phyloP scores from a whole-genome alignment of 768 basidiomycete species.

The Pulveroboletus sp. region DNA sequence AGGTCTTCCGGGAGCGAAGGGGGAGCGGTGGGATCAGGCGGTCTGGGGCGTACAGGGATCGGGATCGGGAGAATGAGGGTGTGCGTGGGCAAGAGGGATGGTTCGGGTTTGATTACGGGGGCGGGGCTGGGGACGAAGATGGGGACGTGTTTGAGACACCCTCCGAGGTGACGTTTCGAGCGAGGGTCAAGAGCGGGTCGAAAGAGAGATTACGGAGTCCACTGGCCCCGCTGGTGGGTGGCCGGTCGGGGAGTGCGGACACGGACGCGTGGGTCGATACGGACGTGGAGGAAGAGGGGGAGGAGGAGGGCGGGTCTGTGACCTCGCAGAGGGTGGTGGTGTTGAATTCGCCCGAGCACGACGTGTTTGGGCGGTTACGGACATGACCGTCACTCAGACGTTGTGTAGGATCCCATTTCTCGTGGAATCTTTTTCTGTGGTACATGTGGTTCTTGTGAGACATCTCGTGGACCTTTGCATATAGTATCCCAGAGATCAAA shows the following conservation, averaged over 20 bases:
- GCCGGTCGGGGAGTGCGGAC: conserved; percentile 15
- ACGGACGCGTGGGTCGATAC: conserved; percentile 38
- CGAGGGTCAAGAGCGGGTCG: background rate
- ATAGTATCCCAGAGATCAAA: too few relatives aligned
- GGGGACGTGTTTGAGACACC: conserved; percentile 19
- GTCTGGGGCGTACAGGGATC: background rate
- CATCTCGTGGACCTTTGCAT: too few relatives aligned
- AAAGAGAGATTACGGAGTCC: conserved; percentile 2
- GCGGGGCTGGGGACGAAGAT: background rate
- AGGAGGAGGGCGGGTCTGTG: conserved; percentile 20
- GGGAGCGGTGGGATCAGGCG: conserved; percentile 11
- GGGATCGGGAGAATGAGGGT: conserved; percentile 12
- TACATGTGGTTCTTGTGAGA: too few relatives aligned
- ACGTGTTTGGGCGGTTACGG: conserved; percentile 10
- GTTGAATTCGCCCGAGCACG: conserved; percentile 3
- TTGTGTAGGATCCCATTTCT: too few relatives aligned
- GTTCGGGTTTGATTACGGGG: background rate
- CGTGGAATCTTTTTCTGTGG: too few relatives aligned
- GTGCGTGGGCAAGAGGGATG: too few relatives aligned
- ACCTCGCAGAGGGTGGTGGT: conserved; percentile 13
- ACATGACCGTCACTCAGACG: too few relatives aligned
- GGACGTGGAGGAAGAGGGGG: conserved; percentile 33
- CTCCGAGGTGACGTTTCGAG: background rate
- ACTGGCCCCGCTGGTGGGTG: conserved; percentile 8
- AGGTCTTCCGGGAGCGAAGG: conserved; percentile 13